These are phyloP conservation scores for Suillus plorans DNA, from an alignment of 768 basidiomycete genomes.

Conservation along the genomic window DNA sequence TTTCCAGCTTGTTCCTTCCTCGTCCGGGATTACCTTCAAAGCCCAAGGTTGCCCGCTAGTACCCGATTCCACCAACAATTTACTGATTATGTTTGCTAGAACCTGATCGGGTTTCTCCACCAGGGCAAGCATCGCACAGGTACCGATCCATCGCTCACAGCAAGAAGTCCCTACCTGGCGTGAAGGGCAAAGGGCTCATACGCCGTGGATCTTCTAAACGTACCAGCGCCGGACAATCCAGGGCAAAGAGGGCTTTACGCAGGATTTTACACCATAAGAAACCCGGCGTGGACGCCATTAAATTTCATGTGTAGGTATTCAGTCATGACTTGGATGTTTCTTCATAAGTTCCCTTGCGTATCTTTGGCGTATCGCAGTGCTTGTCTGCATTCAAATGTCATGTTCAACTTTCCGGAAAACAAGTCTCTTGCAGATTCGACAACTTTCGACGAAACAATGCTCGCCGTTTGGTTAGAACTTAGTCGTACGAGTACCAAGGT, in stretches of 20 bases:
- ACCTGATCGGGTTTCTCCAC: not conserved
- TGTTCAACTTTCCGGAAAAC: too few species aligned
- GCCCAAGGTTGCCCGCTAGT: not conserved
- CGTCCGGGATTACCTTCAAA: not conserved
- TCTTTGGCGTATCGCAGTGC: not conserved
- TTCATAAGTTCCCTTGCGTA: not conserved
- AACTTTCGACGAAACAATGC: too few species aligned
- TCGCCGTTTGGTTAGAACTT: too few species aligned
- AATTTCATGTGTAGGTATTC: not conserved
- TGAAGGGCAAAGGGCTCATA: conserved; percentile 20
- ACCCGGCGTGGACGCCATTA: not conserved
- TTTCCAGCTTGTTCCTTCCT: conserved; percentile 7
- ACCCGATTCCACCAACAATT: not conserved
- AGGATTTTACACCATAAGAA: conserved; percentile 5
- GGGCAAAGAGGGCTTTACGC: conserved; percentile 12
- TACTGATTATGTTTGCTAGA: not conserved
- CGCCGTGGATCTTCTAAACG: conserved; percentile 29
- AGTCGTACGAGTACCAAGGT: too few species aligned
- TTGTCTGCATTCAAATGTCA: not conserved
- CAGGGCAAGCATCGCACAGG: conserved; percentile 9
- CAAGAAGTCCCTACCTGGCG: conserved; percentile 12
- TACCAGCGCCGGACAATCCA: conserved; percentile 18
- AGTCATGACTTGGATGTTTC: not conserved
- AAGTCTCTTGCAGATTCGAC: too few species aligned
- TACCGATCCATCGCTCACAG: conserved; percentile 17